Conservation (phyloP, 148 eudicot genomes). For the Pharnaceum exiguum region DNA sequence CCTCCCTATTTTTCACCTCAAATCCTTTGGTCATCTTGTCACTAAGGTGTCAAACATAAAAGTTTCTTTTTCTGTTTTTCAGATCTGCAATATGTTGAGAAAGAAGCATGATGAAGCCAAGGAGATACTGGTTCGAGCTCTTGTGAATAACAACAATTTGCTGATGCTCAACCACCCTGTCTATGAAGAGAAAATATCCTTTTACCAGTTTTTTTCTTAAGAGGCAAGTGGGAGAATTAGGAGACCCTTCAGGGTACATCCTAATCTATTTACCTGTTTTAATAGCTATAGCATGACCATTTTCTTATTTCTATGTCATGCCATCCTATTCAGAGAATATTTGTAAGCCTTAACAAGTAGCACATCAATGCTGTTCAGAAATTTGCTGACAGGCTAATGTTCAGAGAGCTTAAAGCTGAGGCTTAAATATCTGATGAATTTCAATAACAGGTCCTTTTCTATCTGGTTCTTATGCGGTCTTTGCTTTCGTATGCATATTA, state of each 20-base stretch:
- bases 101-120: conserved; percentile 96
- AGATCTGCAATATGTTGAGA: conserved; percentile 75
- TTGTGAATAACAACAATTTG: conserved; percentile 77
- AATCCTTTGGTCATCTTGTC: not conserved
- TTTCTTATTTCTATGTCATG: not conserved
- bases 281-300: not conserved
- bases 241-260: too few species aligned
- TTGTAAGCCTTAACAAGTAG: conserved; percentile 38
- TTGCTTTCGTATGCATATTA: too few species aligned
- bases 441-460: too few species aligned
- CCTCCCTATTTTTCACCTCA: not conserved
- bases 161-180: conserved; percentile 81
- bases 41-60: not conserved
- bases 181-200: conserved; percentile 78
- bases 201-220: conserved; percentile 3
- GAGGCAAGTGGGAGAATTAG: too few species aligned
- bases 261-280: too few species aligned
- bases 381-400: conserved; percentile 46
- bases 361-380: conserved; percentile 50
- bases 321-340: not conserved
- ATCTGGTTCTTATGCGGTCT: too few species aligned
- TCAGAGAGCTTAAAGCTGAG: conserved; percentile 21
- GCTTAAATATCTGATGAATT: not conserved
- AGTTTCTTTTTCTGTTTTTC: conserved; percentile 14
- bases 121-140: conserved; percentile 71